A percentile compares a stretch with the other conserved stretches of the same genome.
Evolutionary conservation across 2,329 filamentous ascomycete genomes (phyloP).

Genomic region (Geosmithia flava): DNA sequence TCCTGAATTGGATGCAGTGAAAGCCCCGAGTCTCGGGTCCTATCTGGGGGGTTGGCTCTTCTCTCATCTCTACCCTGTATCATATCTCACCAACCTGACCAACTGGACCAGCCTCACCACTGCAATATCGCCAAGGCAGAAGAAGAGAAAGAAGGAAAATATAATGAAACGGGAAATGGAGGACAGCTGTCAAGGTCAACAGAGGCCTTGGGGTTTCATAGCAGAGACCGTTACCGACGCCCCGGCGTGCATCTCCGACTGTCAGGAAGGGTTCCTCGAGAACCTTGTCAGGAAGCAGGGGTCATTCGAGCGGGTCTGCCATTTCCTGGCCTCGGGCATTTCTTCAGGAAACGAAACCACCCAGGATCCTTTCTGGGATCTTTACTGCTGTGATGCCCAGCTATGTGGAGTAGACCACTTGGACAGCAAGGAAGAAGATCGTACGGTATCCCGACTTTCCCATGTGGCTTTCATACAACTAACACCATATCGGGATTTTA

Average conservation of each 20-base stretch:
- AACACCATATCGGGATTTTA: slow-evolving; percentile 9
- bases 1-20: neutral
- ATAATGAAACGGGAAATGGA: neutral
- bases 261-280: slow-evolving; percentile 18
- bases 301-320: slow-evolving; percentile 18
- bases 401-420: slow-evolving; percentile 33
- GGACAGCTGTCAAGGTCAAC: slow-evolving; percentile 3
- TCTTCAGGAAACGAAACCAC: slow-evolving; percentile 12
- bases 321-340: slow-evolving; percentile 5
- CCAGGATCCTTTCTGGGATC: slow-evolving; percentile 20
- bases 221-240: slow-evolving; percentile 15
- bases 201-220: slow-evolving; percentile 15
- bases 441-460: slow-evolving; percentile 14
- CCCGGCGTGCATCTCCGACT: slow-evolving; percentile 19
- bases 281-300: slow-evolving; percentile 12
- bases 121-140: neutral
- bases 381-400: slow-evolving; percentile 40
- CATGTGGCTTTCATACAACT: neutral
- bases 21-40: neutral
- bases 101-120: neutral
- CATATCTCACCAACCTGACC: neutral
- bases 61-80: neutral
- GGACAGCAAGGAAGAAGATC: slow-evolving; percentile 24
- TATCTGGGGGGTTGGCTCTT: neutral
- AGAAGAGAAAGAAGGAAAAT: neutral